Evolutionary conservation across 1,284 basidiomycete species (phyloP).

Genomic region (Trametes polyzona): DNA sequence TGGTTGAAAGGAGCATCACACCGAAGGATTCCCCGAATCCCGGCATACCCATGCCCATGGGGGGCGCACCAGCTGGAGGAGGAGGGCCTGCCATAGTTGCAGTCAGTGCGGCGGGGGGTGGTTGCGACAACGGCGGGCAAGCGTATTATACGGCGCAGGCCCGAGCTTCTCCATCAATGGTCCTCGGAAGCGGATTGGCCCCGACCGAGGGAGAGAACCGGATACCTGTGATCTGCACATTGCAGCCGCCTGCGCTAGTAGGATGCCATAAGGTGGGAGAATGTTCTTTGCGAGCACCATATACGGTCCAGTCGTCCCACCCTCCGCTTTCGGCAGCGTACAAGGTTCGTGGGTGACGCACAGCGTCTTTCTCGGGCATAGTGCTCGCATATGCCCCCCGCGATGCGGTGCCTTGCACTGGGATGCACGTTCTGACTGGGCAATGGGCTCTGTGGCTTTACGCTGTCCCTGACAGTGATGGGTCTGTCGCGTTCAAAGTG

Average conservation of each 20-base stretch:
- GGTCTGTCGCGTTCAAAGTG: too few relatives aligned
- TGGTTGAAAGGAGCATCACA: slow-evolving; percentile 22
- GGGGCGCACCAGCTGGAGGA: not conserved
- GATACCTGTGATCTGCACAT: not conserved
- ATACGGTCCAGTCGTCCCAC: not conserved
- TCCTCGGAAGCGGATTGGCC: not conserved
- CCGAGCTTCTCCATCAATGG: not conserved
- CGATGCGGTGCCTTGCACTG: too few relatives aligned
- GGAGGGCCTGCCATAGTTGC: not conserved
- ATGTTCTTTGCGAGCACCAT: not conserved
- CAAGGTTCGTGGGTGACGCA: too few relatives aligned
- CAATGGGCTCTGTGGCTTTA: too few relatives aligned
- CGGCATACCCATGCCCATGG: not conserved
- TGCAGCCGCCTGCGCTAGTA: not conserved
- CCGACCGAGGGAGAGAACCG: not conserved
- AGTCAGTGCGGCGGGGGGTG: not conserved
- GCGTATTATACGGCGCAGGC: not conserved
- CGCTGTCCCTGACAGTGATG: too few relatives aligned
- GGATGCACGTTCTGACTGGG: too few relatives aligned
- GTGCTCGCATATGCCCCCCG: too few relatives aligned
- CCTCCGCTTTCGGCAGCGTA: too few relatives aligned
- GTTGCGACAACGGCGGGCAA: not conserved
- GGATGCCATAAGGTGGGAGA: not conserved
- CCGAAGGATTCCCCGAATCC: slow-evolving; percentile 22
- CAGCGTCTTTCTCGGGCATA: too few relatives aligned